Base-by-base conservation (phyloP, 1,284 basidiomycete genomes). In the Omphalotus olearius region DNA sequence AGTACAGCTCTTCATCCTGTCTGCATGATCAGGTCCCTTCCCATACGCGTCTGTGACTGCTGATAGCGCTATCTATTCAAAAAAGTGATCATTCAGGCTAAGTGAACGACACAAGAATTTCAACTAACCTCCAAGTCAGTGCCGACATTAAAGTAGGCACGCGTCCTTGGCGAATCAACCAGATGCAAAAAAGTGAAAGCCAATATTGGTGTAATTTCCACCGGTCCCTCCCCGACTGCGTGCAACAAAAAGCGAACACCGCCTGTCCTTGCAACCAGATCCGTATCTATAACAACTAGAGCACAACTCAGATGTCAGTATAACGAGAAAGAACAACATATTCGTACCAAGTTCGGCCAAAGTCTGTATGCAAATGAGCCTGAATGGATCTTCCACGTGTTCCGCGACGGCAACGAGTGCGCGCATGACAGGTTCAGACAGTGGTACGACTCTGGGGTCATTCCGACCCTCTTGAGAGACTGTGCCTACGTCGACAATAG, bases 371-470 rank as follows among this genome's bases (percentile, higher is more conserved):
- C 87, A 93, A 45, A 96, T 82, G 2, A 80, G 76, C 51, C 87
- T 79, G 62, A 99, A 88, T 1, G 90, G 86, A 64, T 99, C 97
- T 56, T 99, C 96, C 4, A 82, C 75, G 53, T 95, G 91, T 64
- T 99, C 95, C 0, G 94, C 93, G 4, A 96, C 82, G n/a, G 93
- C 89, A 45, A 98, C 85, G 9, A 99, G 70, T 2, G 92, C 88
- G 30, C 97, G 83, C 69, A 96, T 83, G 39, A 97, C 76, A 6
- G 86, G 77, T 56, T 92, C 88, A 0, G 88, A 85, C 47, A 89
- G 66, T 23, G 83, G 85, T 6, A 89, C 72, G 2, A 62, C 60
- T 10, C 70, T 75, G 9, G 69, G 74, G 2, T 72, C 69, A 39
- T 69, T 71, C 30, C 30, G 30, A 26, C 72, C 66, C 17, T 80